Evolutionary conservation across 1,139 yeast species (phyloP).

Genomic region (Casaregolazyma suthepensis): DNA sequence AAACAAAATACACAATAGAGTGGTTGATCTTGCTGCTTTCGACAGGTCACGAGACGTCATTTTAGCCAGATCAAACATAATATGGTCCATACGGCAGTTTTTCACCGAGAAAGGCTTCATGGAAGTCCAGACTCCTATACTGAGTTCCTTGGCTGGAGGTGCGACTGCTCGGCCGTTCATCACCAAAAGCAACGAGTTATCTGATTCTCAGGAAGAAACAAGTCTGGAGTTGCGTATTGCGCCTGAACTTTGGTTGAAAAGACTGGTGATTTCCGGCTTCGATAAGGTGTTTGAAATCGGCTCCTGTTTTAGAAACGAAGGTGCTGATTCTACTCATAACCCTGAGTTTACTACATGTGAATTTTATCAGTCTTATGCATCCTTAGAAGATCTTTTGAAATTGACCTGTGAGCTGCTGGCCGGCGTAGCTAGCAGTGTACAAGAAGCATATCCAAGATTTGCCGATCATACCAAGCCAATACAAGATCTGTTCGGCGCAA

Average conservation of each 20-base stretch:
- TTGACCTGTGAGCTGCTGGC: conserved; percentile 37
- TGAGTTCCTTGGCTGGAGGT: conserved; percentile 68
- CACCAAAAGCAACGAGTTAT: conserved; percentile 49
- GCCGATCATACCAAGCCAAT: conserved; percentile 4
- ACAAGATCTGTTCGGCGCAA: conserved; percentile 9
- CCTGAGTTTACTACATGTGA: conserved; percentile 95
- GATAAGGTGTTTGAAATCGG: conserved; percentile 87
- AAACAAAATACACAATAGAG: conserved; percentile 61
- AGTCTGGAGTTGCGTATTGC: conserved; percentile 73
- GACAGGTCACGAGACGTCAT: conserved; percentile 44
- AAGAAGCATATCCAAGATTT: conserved; percentile 17
- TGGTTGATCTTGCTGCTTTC: conserved; percentile 67
- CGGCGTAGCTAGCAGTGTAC: conserved; percentile 12
- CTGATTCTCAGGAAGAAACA: conserved; percentile 22
- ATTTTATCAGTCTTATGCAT: conserved; percentile 77
- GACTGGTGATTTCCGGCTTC: conserved; percentile 74
- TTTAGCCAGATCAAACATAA: conserved; percentile 47
- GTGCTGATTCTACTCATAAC: conserved; percentile 87
- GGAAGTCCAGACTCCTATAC: conserved; percentile 84
- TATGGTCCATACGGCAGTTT: conserved; percentile 51
- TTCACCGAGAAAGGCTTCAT: conserved; percentile 53
- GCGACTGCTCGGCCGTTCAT: conserved; percentile 83
- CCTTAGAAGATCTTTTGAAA: conserved; percentile 58
- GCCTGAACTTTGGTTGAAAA: conserved; percentile 90
- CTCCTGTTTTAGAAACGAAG: conserved; percentile 81